These are phyloP conservation scores for Melaleuca alternifolia DNA, from an alignment of 345 rosid genomes.

Conservation along the genomic window DNA sequence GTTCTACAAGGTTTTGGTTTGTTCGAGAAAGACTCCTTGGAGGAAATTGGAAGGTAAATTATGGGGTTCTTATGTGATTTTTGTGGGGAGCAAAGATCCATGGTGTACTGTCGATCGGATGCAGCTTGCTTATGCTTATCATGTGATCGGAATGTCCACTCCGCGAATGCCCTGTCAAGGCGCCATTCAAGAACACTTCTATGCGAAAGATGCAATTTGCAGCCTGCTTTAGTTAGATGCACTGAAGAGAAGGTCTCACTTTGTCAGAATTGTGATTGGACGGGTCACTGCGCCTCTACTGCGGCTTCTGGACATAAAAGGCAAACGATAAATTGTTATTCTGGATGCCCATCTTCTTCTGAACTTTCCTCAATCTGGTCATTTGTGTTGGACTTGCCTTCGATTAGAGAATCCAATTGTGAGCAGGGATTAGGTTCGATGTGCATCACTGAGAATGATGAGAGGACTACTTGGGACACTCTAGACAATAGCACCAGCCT, in stretches of 20 bases:
- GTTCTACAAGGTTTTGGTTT: not conserved
- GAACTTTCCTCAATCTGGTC: conserved; percentile 93
- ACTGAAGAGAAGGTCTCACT: conserved; percentile 61
- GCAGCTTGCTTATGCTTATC: conserved; percentile 87
- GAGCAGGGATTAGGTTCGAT: conserved; percentile 78
- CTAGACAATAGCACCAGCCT: conserved; percentile 22
- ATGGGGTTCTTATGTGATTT: conserved; percentile 91
- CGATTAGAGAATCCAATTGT: conserved; percentile 46
- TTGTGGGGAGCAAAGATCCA: conserved; percentile 76
- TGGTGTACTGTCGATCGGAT: conserved; percentile 90
- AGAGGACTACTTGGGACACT: conserved; percentile 13
- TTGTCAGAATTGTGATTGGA: conserved; percentile 95
- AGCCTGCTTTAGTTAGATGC: conserved; percentile 71
- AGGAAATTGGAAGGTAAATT: conserved; percentile 4
- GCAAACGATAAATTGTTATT: conserved; percentile 67
- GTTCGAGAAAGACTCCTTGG: not conserved
- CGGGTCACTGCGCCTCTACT: conserved; percentile 43
- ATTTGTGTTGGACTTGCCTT: conserved; percentile 42
- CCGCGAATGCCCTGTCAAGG: conserved; percentile 84
- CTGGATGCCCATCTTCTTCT: conserved; percentile 86
- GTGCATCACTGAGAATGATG: conserved; percentile 51
- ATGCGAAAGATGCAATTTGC: conserved; percentile 78
- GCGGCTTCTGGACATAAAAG: conserved; percentile 49
- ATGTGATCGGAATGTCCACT: conserved; percentile 82
- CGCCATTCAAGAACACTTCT: conserved; percentile 81